These are phyloP conservation scores for Larix kaempferi DNA, from an alignment of 75 land plant genomes.

Conservation along the genomic window DNA sequence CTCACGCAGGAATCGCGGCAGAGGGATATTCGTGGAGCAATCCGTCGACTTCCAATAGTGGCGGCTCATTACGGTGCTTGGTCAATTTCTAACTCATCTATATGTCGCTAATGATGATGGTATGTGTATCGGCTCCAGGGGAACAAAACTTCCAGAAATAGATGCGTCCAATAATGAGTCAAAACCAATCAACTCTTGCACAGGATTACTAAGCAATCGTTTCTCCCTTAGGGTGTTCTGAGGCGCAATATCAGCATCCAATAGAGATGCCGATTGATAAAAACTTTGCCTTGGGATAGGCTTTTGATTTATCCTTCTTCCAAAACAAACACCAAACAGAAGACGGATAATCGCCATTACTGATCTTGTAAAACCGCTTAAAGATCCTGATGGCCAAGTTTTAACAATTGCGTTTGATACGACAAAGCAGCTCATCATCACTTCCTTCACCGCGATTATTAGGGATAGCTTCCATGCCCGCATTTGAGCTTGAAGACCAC, in stretches of 20 bases:
- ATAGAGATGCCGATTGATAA: not conserved
- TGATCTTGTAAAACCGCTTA: too few species aligned
- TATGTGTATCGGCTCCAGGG: not conserved
- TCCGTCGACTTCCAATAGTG: too few species aligned
- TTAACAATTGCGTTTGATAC: constrained; percentile 55
- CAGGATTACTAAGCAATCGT: not conserved
- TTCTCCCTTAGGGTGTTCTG: not conserved
- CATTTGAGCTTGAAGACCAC: constrained; percentile 2
- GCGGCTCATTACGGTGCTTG: too few species aligned
- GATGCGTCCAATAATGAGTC: not conserved
- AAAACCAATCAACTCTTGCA: not conserved
- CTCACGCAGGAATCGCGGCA: too few species aligned
- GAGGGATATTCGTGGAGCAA: too few species aligned
- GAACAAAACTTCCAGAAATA: not conserved
- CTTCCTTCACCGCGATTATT: constrained; percentile 37
- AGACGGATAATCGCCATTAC: not conserved
- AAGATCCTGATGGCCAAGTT: not conserved
- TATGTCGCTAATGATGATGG: too few species aligned
- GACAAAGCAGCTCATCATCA: constrained; percentile 37
- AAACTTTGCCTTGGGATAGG: not conserved
- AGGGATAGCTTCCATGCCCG: constrained; percentile 43
- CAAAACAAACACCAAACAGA: not conserved
- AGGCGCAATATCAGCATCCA: constrained; percentile 2
- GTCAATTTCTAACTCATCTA: too few species aligned
- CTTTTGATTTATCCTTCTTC: not conserved